phyloP scores from a whole-genome alignment of 2,329 filamentous ascomycete species.

The Colletotrichum musicola region DNA sequence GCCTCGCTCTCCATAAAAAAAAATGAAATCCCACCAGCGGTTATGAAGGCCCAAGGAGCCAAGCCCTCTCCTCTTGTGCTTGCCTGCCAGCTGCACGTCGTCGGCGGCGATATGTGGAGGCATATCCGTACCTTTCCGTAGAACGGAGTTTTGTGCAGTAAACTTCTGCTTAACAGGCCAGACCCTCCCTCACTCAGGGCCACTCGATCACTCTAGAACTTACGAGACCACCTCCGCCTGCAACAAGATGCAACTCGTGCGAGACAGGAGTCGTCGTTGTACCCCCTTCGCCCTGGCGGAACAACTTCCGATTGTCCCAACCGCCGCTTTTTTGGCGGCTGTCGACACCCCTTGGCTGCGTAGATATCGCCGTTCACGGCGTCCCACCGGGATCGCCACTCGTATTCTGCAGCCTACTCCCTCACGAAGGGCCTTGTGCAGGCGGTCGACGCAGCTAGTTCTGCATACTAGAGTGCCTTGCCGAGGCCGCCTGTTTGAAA shows the following conservation, averaged over 20 bases:
- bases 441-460: constrained; percentile 28
- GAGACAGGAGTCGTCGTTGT: constrained; percentile 8
- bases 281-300: constrained; percentile 9
- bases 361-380: constrained; percentile 21
- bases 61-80: constrained; percentile 1
- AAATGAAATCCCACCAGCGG: background rate
- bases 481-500: constrained; percentile 24
- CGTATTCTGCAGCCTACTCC: constrained; percentile 36
- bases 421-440: constrained; percentile 22
- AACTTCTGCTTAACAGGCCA: constrained; percentile 16
- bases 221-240: constrained; percentile 30
- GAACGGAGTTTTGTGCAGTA: constrained; percentile 21
- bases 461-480: constrained; percentile 24
- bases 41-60: constrained; percentile 11
- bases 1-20: constrained; percentile 32
- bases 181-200: constrained; percentile 9
- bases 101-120: too few relatives aligned
- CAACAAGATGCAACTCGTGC: constrained; percentile 11
- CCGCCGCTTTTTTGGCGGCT: constrained; percentile 7
- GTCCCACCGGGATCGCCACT: constrained; percentile 38
- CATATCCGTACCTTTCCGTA: background rate
- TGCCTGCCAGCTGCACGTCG: background rate
- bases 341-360: constrained; percentile 20
- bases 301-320: constrained; percentile 19
- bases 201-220: background rate